Conservation (phyloP, 148 eudicot species). For the Chenopodium album region DNA sequence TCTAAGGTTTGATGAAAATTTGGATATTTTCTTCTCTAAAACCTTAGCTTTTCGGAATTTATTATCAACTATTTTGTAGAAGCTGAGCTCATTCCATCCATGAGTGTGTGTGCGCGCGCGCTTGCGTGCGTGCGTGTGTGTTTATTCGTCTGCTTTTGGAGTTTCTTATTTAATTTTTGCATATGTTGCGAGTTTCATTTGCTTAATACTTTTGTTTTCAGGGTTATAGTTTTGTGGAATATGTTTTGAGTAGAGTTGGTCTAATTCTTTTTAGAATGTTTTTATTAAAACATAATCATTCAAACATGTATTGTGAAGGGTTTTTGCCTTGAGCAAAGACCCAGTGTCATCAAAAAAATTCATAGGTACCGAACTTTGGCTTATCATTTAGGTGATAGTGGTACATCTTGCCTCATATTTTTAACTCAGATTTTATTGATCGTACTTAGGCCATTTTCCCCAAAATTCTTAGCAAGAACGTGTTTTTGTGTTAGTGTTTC, state of each 20-base stretch:
- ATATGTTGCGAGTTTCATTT: not conserved
- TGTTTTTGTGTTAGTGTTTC: not conserved
- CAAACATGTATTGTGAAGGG: too few species aligned
- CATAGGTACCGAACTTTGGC: not conserved
- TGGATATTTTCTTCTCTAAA: not conserved
- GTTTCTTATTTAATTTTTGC: not conserved
- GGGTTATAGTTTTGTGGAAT: not conserved
- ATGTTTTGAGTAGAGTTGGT: not conserved
- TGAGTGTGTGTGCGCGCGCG: too few species aligned
- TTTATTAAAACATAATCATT: too few species aligned
- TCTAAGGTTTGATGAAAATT: not conserved
- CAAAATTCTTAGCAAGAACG: not conserved
- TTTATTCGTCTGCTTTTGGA: not conserved
- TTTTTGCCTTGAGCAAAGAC: too few species aligned
- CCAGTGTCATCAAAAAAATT: not conserved
- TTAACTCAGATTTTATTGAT: not conserved
- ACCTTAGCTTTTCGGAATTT: not conserved
- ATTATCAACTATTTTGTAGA: not conserved
- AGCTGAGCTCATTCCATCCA: not conserved
- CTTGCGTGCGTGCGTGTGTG: too few species aligned
- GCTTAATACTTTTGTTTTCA: not conserved
- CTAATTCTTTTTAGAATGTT: not conserved
- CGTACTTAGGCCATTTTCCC: not conserved
- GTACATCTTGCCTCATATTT: too few species aligned
- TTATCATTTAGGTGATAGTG: not conserved